phyloP scores from a whole-genome alignment of 257 asterid species.

The Nyctanthes arbortristis region DNA sequence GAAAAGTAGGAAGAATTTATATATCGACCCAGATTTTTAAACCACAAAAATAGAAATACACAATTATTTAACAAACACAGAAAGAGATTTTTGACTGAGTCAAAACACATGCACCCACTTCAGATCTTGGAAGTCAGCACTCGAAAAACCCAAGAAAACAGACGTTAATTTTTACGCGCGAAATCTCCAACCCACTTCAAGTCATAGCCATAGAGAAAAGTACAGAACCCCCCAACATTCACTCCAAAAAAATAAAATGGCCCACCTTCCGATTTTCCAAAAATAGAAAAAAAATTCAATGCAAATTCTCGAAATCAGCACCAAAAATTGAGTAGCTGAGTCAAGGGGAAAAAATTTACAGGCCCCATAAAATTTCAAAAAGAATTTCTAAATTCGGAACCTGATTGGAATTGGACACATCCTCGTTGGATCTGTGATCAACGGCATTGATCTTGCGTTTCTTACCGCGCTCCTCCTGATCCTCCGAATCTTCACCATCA shows the following conservation, averaged over 20 bases:
- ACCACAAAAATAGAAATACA: constrained; percentile 14
- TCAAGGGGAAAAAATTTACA: background rate
- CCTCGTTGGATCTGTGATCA: constrained; percentile 75
- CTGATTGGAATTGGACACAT: constrained; percentile 46
- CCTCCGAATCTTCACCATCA: constrained; percentile 49
- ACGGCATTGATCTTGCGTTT: constrained; percentile 53
- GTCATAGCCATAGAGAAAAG: constrained; percentile 25
- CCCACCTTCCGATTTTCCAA: constrained; percentile 33
- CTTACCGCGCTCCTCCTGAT: constrained; percentile 39
- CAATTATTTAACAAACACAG: constrained; percentile 10
- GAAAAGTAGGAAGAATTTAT: constrained; percentile 22
- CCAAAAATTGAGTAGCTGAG: background rate
- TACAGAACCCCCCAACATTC: constrained; percentile 21
- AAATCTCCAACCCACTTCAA: constrained; percentile 44
- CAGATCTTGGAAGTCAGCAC: constrained; percentile 56
- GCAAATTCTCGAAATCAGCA: constrained; percentile 19
- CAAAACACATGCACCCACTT: constrained; percentile 50
- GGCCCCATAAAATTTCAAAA: background rate
- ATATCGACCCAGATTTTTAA: no score
- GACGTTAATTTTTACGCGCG: constrained; percentile 51
- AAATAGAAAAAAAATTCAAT: constrained; percentile 40
- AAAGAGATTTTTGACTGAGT: constrained; percentile 48
- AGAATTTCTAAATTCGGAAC: constrained; percentile 25
- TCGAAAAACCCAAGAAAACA: constrained; percentile 25
- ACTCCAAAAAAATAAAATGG: background rate